Evolutionary conservation across 306 rosid genomes (phyloP), one percentile per base, ranked within the genome.

Genomic region (Hippophae tibetana): DNA sequence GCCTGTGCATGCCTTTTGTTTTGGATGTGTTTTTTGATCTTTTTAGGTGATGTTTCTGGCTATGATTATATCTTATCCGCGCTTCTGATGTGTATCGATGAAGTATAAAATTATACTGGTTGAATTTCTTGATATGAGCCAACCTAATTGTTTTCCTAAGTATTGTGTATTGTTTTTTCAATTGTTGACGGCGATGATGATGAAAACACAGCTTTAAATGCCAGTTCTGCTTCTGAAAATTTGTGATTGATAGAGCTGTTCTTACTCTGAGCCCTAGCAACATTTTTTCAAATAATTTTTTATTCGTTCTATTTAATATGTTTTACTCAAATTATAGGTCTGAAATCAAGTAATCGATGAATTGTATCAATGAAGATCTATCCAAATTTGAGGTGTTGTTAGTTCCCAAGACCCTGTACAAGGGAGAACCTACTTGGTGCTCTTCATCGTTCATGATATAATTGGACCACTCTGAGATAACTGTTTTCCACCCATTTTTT

Each of bases 211-310:
- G 90, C 97, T 90, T 84, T 41, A 61, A 65, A 76, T 60, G 97
- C 95, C 95, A 86, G 97, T 90, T 90, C 97, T 90, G 97, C 97
- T 86, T 80, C 97, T 73, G 95, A 86, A 52, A 56, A 67, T 25
- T 72, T 63, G 62, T 90, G 97, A 90, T 79, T 26, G 95, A 80
- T 59, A 86, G 72, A 84, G 95, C 95, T 89, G 97, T 77, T 65
- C 26, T 9, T 61, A 1, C 11, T 63, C 95, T 89, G 97, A 89
- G 95, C 87, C 80, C 43, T n/a, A 0, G 6, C 3, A 18, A 18
- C 6, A 1, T 0, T 3, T 7, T n/a, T 5, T 5, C 2, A 12
- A 0, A 2, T n/a, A 3, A 23, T 18, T 18, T 18, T 18, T 18
- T 0, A 18, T 18, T 18, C 23, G 23, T 18, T 18, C 23, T 18